Percentiles rank a stretch among this genome's conserved stretches.
Evolutionary conservation across 2,329 filamentous ascomycete genomes (phyloP).

Genomic region (Trichophyton schoenleinii): DNA sequence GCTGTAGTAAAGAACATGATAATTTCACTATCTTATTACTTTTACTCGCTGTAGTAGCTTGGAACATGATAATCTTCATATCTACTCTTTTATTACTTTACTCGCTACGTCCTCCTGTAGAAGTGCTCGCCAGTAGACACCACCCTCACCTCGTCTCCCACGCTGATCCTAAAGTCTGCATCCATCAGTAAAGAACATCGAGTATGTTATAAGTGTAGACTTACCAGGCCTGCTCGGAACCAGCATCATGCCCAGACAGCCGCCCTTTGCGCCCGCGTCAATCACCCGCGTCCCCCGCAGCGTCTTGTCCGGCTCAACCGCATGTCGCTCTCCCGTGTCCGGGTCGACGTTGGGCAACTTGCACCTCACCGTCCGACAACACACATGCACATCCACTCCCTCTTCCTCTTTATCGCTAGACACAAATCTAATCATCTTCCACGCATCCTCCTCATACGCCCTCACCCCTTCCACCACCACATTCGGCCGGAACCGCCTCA

Average conservation of each 20-base stretch:
- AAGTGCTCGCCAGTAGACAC: slow-evolving; percentile 32
- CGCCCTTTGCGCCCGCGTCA: slow-evolving; percentile 37
- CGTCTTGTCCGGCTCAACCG: slow-evolving; percentile 36
- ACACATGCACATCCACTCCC: slow-evolving; percentile 32
- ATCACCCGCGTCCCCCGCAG: slow-evolving; percentile 40
- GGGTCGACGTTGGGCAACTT: slow-evolving; percentile 48
- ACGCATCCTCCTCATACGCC: slow-evolving; percentile 45
- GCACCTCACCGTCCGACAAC: slow-evolving; percentile 47
- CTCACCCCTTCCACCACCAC: slow-evolving; percentile 42
- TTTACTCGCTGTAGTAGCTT: too few species aligned
- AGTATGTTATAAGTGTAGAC: slow-evolving; percentile 12
- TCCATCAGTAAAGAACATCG: too few species aligned
- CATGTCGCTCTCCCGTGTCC: slow-evolving; percentile 39
- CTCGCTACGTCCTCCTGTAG: slow-evolving; percentile 11
- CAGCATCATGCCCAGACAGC: slow-evolving; percentile 44
- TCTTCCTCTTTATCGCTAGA: too few species aligned
- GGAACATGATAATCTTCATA: too few species aligned
- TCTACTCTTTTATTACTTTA: too few species aligned
- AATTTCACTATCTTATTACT: slow-evolving; percentile 19
- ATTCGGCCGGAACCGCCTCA: slow-evolving; percentile 47
- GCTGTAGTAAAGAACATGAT: not conserved
- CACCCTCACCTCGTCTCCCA: slow-evolving; percentile 30
- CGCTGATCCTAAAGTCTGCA: slow-evolving; percentile 24
- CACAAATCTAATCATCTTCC: slow-evolving; percentile 39
- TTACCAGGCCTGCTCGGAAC: slow-evolving; percentile 23